Percentiles rank a stretch among this genome's conserved stretches.
Evolutionary conservation across 2,329 filamentous ascomycete genomes (phyloP).

Genomic region (Ophiostoma piceae): DNA sequence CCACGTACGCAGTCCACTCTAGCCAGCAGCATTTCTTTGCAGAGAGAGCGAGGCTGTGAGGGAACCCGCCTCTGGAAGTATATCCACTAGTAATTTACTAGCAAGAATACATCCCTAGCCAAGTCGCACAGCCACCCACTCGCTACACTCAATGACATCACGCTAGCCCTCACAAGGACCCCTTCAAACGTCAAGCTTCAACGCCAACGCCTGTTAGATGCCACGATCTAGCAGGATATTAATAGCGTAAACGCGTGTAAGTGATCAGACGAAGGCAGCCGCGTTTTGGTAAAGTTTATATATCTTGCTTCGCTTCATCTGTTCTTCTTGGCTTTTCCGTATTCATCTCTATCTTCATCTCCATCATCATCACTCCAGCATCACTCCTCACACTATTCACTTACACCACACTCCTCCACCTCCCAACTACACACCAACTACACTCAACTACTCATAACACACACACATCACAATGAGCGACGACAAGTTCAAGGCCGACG

Average conservation of each 20-base stretch:
- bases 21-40: neutral
- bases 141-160: slow-evolving; percentile 13
- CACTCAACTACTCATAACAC: neutral
- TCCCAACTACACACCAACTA: neutral
- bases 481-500: neutral
- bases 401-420: neutral
- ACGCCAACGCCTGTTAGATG: neutral
- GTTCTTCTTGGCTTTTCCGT: neutral
- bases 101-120: neutral
- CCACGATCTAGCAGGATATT: neutral
- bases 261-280: slow-evolving; percentile 3
- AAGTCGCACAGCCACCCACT: slow-evolving; percentile 3
- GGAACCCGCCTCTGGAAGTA: neutral
- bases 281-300: neutral
- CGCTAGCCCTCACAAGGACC: neutral
- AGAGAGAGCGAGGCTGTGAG: neutral
- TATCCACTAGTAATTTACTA: neutral
- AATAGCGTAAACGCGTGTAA: neutral
- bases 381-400: neutral
- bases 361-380: neutral
- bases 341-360: neutral
- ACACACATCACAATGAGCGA: neutral
- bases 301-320: neutral
- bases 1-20: slow-evolving; percentile 4
- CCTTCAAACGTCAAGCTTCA: neutral